Conservation (phyloP, 164 flowering plant species). For the Vitis riparia region DNA sequence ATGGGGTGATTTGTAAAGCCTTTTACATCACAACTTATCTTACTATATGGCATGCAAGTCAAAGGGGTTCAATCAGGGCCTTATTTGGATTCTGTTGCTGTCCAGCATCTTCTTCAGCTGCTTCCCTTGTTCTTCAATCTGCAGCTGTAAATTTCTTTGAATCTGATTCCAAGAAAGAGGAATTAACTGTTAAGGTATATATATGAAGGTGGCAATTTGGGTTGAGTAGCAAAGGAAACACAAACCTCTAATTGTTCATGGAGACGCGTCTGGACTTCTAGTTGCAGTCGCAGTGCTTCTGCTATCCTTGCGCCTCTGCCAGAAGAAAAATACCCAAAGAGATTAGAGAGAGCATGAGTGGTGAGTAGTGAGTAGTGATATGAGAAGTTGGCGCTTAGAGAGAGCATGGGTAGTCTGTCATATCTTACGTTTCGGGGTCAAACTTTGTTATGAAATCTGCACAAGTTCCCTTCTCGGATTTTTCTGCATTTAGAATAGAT, state of each 20-base stretch:
- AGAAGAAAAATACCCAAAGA: neutral
- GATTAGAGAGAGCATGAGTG: no score
- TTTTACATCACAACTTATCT: no score
- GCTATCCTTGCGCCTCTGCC: slow-evolving; percentile 51
- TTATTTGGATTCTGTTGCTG: slow-evolving; percentile 7
- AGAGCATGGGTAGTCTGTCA: neutral
- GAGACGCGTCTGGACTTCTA: slow-evolving; percentile 60
- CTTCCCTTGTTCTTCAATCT: slow-evolving; percentile 24
- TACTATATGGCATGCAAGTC: no score
- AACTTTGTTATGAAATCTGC: slow-evolving; percentile 21
- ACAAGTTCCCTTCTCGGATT: no score
- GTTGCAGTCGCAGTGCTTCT: slow-evolving; percentile 57
- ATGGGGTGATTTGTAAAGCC: no score
- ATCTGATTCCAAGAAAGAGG: slow-evolving; percentile 2
- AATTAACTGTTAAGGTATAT: neutral
- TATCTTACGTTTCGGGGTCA: slow-evolving; percentile 40
- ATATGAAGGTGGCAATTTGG: neutral
- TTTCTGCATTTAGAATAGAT: no score
- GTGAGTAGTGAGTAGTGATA: no score
- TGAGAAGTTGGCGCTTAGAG: no score
- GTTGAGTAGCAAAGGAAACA: neutral
- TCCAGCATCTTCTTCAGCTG: slow-evolving; percentile 17
- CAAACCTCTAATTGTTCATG: slow-evolving; percentile 70
- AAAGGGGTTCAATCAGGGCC: neutral
- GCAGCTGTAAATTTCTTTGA: slow-evolving; percentile 17